Percentiles rank a stretch among this genome's conserved stretches.
Conservation (phyloP, 78 protist genomes). For the Isochrysis galbana region DNA sequence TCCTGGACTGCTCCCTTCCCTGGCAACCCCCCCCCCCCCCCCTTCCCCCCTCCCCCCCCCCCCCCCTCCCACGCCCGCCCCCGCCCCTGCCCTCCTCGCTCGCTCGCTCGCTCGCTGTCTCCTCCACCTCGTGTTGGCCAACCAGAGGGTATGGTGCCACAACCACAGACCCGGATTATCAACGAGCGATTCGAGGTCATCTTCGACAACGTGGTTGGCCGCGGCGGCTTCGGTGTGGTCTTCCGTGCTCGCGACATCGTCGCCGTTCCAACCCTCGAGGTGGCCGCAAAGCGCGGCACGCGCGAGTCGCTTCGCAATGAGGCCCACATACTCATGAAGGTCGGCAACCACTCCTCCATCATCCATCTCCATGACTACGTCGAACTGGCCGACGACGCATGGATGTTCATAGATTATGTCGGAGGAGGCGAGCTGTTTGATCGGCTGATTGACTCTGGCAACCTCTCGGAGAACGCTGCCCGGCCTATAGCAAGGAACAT, state of each 20-base stretch:
- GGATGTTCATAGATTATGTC: not conserved
- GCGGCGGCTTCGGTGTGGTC: not conserved
- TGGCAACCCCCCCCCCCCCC: too few species aligned
- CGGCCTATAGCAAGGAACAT: not conserved
- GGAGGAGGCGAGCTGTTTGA: not conserved
- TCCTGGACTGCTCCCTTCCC: too few species aligned
- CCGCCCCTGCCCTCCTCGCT: too few species aligned
- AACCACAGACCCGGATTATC: too few species aligned
- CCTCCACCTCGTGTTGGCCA: too few species aligned
- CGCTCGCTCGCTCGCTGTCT: too few species aligned
- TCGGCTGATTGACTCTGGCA: constrained; percentile 10
- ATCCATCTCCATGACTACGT: not conserved
- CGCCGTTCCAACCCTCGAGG: not conserved
- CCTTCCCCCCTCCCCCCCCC: too few species aligned
- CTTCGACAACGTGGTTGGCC: not conserved
- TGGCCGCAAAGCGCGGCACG: not conserved
- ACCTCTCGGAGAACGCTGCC: not conserved
- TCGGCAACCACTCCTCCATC: not conserved
- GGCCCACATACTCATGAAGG: not conserved
- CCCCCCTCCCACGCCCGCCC: too few species aligned
- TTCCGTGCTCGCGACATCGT: not conserved
- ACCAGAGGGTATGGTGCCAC: too few species aligned
- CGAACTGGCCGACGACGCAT: not conserved
- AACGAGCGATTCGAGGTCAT: not conserved
- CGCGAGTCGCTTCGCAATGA: not conserved